Percentiles rank a stretch among this genome's conserved stretches.
Conservation (phyloP, 768 basidiomycete genomes). For the Lyophyllum decastes region DNA sequence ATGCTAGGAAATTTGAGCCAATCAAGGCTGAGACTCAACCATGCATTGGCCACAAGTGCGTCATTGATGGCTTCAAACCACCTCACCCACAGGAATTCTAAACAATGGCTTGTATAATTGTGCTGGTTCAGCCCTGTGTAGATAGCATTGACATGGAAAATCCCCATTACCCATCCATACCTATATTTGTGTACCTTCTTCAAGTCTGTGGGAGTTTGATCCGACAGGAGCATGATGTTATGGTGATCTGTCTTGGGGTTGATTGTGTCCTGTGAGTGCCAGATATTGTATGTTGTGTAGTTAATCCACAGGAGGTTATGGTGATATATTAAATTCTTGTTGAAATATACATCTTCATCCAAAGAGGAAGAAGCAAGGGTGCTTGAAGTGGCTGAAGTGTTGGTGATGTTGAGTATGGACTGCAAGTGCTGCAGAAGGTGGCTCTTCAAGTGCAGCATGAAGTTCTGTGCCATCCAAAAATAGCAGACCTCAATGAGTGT, state of each 20-base stretch:
- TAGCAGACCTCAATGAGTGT: neutral
- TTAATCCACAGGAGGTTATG: slow-evolving; percentile 36
- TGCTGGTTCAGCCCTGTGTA: neutral
- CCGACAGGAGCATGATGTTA: slow-evolving; percentile 37
- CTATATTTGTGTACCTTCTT: too few relatives aligned
- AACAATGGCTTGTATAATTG: neutral
- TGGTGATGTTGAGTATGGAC: neutral
- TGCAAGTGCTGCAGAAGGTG: neutral
- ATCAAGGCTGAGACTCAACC: neutral
- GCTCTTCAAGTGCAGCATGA: neutral
- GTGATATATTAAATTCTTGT: slow-evolving; percentile 25
- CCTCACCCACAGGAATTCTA: slow-evolving; percentile 30
- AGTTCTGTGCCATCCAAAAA: neutral
- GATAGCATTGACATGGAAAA: slow-evolving; percentile 19
- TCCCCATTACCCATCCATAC: slow-evolving; percentile 34
- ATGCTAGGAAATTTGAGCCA: neutral
- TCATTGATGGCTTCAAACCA: slow-evolving; percentile 7
- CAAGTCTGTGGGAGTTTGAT: too few relatives aligned
- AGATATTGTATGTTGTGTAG: slow-evolving; percentile 44
- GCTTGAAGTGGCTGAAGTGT: neutral
- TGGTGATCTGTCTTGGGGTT: slow-evolving; percentile 33
- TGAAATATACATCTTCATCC: slow-evolving; percentile 13
- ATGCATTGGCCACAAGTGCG: too few relatives aligned
- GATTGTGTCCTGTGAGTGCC: slow-evolving; percentile 40
- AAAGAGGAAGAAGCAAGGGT: neutral